Conservation (phyloP, 2,329 filamentous ascomycete genomes). For the Nemania sp. region DNA sequence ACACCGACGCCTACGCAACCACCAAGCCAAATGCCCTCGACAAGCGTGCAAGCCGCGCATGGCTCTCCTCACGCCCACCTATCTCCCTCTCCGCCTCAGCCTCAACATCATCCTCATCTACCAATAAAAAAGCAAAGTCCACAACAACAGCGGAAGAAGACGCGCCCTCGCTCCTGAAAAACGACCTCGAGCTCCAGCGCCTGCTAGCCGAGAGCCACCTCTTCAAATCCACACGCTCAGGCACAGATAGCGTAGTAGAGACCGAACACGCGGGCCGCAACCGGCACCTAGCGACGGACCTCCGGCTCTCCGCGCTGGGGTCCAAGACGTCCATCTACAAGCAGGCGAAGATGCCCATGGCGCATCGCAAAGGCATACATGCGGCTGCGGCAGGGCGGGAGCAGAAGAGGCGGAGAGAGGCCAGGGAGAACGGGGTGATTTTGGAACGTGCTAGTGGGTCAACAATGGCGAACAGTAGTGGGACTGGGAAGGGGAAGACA, state of each 20-base stretch:
- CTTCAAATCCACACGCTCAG: constrained; percentile 43
- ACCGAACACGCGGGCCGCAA: constrained; percentile 62
- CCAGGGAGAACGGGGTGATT: constrained; percentile 87
- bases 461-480: too few relatives aligned
- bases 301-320: constrained; percentile 80
- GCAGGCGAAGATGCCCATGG: constrained; percentile 88
- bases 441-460: constrained; percentile 71
- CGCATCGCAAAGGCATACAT: constrained; percentile 81
- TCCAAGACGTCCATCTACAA: constrained; percentile 73
- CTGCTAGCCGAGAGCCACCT: constrained; percentile 75
- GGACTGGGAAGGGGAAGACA: constrained; percentile 40
- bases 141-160: constrained; percentile 62
- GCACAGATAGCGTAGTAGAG: constrained; percentile 39
- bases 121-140: constrained; percentile 30
- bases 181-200: constrained; percentile 89
- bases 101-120: constrained; percentile 32
- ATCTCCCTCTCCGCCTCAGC: constrained; percentile 32
- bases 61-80: constrained; percentile 60
- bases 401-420: constrained; percentile 72
- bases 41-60: constrained; percentile 74
- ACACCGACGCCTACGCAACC: constrained; percentile 49
- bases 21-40: constrained; percentile 53
- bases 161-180: constrained; percentile 73
- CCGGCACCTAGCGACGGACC: constrained; percentile 78
- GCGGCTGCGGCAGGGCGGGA: constrained; percentile 69